These are phyloP conservation scores for Fusarium sp. DNA, from an alignment of 2,329 filamentous ascomycete genomes.

Conservation along the genomic window DNA sequence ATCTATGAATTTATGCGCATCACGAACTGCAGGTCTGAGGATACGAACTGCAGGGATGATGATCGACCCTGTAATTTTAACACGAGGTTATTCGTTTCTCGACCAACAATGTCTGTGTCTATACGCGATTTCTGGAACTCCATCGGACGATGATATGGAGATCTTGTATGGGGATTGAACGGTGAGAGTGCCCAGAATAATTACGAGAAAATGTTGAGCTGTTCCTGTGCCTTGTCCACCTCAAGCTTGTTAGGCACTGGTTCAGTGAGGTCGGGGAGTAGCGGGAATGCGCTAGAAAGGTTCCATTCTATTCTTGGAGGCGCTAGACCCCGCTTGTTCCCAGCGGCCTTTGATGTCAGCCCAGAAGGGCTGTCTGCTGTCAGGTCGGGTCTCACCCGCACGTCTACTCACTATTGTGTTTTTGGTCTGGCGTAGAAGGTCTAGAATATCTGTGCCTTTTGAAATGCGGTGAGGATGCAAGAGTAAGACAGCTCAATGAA, in stretches of 20 bases:
- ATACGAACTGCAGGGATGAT: conserved; percentile 11
- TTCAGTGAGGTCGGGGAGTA: neutral
- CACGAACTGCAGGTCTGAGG: conserved; percentile 2
- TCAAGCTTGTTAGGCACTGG: too few relatives aligned
- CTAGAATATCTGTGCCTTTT: neutral
- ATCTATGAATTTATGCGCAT: neutral
- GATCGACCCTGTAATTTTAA: conserved; percentile 1
- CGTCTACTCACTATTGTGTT: neutral
- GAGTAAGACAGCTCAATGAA: neutral
- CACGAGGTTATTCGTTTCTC: neutral
- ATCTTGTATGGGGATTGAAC: neutral
- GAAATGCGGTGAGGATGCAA: conserved; percentile 8
- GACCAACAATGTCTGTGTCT: neutral
- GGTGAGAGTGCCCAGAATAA: neutral
- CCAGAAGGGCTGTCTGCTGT: conserved; percentile 18
- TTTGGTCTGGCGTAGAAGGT: conserved; percentile 5
- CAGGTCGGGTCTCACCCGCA: neutral
- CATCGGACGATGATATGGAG: neutral
- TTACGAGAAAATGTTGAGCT: conserved; percentile 8
- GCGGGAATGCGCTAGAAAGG: conserved; percentile 13
- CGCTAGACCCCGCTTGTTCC: conserved; percentile 19
- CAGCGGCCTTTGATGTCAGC: conserved; percentile 14
- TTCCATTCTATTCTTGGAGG: conserved; percentile 27
- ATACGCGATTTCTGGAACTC: neutral
- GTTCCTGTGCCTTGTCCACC: neutral